Base-by-base conservation (phyloP, 192 early-diverging fungal species). In the Linderina pennispora region DNA sequence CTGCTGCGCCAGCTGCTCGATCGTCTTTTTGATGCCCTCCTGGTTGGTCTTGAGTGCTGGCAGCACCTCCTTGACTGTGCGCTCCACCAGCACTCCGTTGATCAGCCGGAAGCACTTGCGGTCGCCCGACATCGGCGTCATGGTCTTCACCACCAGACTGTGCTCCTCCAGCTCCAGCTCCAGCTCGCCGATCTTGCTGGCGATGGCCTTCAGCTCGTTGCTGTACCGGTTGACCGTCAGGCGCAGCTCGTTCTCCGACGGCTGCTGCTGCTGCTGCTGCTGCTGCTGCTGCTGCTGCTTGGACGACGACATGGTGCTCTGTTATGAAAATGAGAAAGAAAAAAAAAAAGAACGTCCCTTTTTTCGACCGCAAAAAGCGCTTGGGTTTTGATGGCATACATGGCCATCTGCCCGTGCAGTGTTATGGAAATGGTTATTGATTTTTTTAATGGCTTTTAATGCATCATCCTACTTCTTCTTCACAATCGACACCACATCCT, bases 401-500 rank as follows among this genome's bases (percentile, higher is more conserved):
- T n/a, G n/a, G n/a, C n/a, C n/a, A n/a, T n/a, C n/a, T n/a, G n/a
- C n/a, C n/a, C n/a, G n/a, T n/a, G n/a, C n/a, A n/a, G n/a, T n/a
- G n/a, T n/a, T n/a, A n/a, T n/a, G n/a, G n/a, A n/a, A n/a, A n/a
- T n/a, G n/a, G n/a, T n/a, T n/a, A n/a, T n/a, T n/a, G n/a, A n/a
- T n/a, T n/a, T n/a, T n/a, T n/a, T n/a, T n/a, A n/a, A n/a, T n/a
- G n/a, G n/a, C n/a, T n/a, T n/a, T n/a, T n/a, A n/a, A n/a, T n/a
- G n/a, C n/a, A n/a, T n/a, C n/a, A n/a, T 15, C 23, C 37, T 64
- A 75, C 40, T 54, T 60, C 31, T 65, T 68, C 61, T 89, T 89
- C 22, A 83, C 83, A 58, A 89, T 82, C 49, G 94, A 92, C 17
- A 98, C 96, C 2, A 98, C 96, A 77, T 98, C 96, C 66, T 98